phyloP scores from a whole-genome alignment of 352 stramenopile species.

The Pythium angustatum region DNA sequence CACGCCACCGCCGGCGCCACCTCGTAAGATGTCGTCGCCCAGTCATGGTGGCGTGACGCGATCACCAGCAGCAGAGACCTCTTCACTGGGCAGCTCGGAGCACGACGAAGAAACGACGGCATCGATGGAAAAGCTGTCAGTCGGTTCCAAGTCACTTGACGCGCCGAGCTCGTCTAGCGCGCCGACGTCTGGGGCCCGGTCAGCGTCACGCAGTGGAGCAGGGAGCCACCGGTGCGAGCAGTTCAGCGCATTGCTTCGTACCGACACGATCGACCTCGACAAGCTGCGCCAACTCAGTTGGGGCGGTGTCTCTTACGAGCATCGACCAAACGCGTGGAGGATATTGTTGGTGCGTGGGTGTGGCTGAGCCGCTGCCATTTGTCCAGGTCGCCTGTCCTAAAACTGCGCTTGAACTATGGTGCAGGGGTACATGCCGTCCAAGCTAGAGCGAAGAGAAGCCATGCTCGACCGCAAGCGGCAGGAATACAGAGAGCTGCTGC shows the following conservation, averaged over 20 bases:
- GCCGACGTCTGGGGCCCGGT: slow-evolving; percentile 5
- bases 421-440: slow-evolving; percentile 95
- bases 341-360: slow-evolving; percentile 89
- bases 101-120: slow-evolving; percentile 23
- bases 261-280: slow-evolving; percentile 87
- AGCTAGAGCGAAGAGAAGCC: slow-evolving; percentile 86
- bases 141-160: slow-evolving; percentile 27
- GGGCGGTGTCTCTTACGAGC: slow-evolving; percentile 87
- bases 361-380: too few species aligned
- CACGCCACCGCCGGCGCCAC: slow-evolving; percentile 55
- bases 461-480: slow-evolving; percentile 94
- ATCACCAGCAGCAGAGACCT: slow-evolving; percentile 9
- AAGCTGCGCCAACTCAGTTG: slow-evolving; percentile 90
- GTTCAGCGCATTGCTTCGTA: slow-evolving; percentile 67
- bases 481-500: slow-evolving; percentile 95
- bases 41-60: slow-evolving; percentile 19
- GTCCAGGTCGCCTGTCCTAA: too few species aligned
- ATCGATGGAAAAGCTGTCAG: slow-evolving; percentile 25
- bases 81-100: slow-evolving; percentile 25
- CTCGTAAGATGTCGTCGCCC: slow-evolving; percentile 34
- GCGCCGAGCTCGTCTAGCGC: neutral
- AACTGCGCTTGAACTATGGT: neutral
- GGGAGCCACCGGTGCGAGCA: slow-evolving; percentile 74
- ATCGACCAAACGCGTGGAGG: slow-evolving; percentile 93
- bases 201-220: slow-evolving; percentile 58